Evolutionary conservation across 2,329 filamentous ascomycete genomes (phyloP).

Genomic region (Clonostachys rosea): DNA sequence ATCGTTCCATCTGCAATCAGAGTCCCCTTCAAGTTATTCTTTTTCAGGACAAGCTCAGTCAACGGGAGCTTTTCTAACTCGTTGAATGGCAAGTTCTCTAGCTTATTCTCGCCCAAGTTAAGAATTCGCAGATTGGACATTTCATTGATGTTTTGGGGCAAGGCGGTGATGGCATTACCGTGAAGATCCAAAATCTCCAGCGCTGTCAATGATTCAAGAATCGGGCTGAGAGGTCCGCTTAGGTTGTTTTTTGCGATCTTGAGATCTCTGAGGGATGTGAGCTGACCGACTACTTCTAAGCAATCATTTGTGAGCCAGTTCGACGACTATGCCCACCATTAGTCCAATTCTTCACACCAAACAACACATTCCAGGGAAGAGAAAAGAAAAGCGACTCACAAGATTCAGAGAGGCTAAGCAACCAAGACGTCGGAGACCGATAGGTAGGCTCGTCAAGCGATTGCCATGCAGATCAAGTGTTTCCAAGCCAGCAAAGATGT

Average conservation of each 20-base stretch:
- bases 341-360: too few species aligned
- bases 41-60: slow-evolving; percentile 67
- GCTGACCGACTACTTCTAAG: slow-evolving; percentile 69
- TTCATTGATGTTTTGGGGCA: slow-evolving; percentile 64
- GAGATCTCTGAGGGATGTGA: slow-evolving; percentile 70
- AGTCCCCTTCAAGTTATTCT: slow-evolving; percentile 72
- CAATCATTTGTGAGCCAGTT: slow-evolving; percentile 73
- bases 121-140: slow-evolving; percentile 68
- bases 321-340: slow-evolving; percentile 52
- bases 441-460: slow-evolving; percentile 63
- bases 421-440: slow-evolving; percentile 69
- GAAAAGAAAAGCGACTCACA: slow-evolving; percentile 36
- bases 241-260: slow-evolving; percentile 77
- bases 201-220: slow-evolving; percentile 58
- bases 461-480: slow-evolving; percentile 86
- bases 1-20: slow-evolving; percentile 62
- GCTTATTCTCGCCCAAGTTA: slow-evolving; percentile 75
- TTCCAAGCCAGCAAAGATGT: slow-evolving; percentile 79
- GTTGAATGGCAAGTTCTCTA: slow-evolving; percentile 68
- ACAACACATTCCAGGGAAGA: too few species aligned
- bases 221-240: slow-evolving; percentile 59
- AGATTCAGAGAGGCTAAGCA: slow-evolving; percentile 79
- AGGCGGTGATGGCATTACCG: slow-evolving; percentile 67
- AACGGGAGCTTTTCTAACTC: slow-evolving; percentile 64
- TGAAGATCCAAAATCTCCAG: slow-evolving; percentile 81